phyloP scores from a whole-genome alignment of 176 grass and related monocot genomes.

The Rhynchospora pubera region DNA sequence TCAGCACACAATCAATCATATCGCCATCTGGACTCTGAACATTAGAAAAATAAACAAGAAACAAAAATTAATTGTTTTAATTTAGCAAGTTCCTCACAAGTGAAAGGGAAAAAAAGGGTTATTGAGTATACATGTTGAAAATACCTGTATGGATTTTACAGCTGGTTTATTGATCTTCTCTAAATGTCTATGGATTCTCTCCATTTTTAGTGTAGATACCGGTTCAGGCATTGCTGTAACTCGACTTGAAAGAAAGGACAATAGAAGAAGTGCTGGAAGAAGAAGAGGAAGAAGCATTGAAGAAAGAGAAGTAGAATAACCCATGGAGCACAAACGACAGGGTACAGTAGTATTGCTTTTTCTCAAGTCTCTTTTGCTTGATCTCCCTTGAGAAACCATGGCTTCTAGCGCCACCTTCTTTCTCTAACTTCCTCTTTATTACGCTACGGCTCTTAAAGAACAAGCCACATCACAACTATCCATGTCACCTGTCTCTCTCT shows the following conservation, averaged over 20 bases:
- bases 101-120: no score
- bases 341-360: background rate
- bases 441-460: constrained; percentile 4
- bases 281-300: constrained; percentile 26
- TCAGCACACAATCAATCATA: constrained; percentile 78
- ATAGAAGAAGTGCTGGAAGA: background rate
- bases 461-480: background rate
- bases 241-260: background rate
- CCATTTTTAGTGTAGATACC: constrained; percentile 35
- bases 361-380: constrained; percentile 4
- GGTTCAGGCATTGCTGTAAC: background rate
- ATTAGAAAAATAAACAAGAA: background rate
- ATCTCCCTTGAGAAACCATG: constrained; percentile 16
- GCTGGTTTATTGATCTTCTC: constrained; percentile 56
- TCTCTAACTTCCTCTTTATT: background rate
- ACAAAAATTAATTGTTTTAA: background rate
- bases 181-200: constrained; percentile 55
- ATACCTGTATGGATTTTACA: constrained; percentile 50
- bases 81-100: no score
- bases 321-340: constrained; percentile 13
- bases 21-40: constrained; percentile 64
- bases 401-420: constrained; percentile 22
- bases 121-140: no score
- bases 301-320: background rate
- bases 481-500: no score